These are phyloP conservation scores for Septoria linicola DNA, from an alignment of 2,329 filamentous ascomycete genomes.

Conservation along the genomic window DNA sequence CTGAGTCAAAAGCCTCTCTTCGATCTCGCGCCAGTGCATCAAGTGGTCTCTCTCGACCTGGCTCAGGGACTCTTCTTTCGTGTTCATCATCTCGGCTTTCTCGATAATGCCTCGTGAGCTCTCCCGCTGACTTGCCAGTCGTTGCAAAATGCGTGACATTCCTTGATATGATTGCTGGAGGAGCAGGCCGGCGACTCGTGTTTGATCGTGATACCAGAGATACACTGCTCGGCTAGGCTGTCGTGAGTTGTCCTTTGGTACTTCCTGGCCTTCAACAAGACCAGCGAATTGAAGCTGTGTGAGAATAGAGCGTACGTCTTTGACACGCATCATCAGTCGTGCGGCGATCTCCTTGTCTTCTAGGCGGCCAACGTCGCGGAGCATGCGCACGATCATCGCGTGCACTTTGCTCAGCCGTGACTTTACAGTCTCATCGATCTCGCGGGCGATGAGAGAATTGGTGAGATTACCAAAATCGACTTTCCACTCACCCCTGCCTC, in stretches of 20 bases:
- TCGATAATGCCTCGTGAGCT: slow-evolving; percentile 71
- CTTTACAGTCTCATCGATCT: slow-evolving; percentile 79
- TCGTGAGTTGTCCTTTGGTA: slow-evolving; percentile 81
- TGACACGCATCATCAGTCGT: slow-evolving; percentile 78
- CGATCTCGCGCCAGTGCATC: slow-evolving; percentile 60
- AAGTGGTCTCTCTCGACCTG: slow-evolving; percentile 69
- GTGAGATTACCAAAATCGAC: slow-evolving; percentile 78
- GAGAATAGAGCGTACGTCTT: slow-evolving; percentile 80
- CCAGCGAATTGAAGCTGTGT: slow-evolving; percentile 82
- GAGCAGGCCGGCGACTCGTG: slow-evolving; percentile 67
- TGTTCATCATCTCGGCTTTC: slow-evolving; percentile 81
- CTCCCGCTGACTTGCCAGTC: slow-evolving; percentile 71
- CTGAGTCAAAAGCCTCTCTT: slow-evolving; percentile 74
- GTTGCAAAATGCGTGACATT: slow-evolving; percentile 82
- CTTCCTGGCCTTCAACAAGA: slow-evolving; percentile 87
- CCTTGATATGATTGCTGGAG: slow-evolving; percentile 83
- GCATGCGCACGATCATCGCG: slow-evolving; percentile 78
- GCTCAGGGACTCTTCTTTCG: slow-evolving; percentile 76
- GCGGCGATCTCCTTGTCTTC: slow-evolving; percentile 87
- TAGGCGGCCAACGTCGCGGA: slow-evolving; percentile 85
- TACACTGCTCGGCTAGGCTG: slow-evolving; percentile 82
- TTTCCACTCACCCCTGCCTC: slow-evolving; percentile 70
- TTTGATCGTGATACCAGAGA: slow-evolving; percentile 84
- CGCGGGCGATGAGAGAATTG: slow-evolving; percentile 67
- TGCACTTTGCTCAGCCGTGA: slow-evolving; percentile 74